Evolutionary conservation across 208 protist genomes (phyloP), one percentile per base, ranked within the genome.

Genomic region (Leishmania arabica): DNA sequence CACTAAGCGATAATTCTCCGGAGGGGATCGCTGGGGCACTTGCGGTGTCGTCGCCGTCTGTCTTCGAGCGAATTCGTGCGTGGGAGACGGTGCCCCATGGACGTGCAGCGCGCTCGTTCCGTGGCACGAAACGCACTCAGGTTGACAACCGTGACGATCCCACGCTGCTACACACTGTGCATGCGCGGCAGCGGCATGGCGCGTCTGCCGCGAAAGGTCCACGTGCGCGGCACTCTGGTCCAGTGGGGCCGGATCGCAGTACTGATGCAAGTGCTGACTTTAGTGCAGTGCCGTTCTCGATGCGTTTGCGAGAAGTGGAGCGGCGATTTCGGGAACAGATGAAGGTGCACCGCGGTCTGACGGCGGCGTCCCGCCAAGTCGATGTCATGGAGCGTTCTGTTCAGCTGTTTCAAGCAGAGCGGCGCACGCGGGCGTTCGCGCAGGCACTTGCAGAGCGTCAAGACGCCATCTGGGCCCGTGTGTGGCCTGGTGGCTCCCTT

Each of bases 321-420:
- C 81, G 82, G 51, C 89, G 90, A 19, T 92, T 95, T 77, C 65
- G 72, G 3, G 90, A 93, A 69, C 92, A 95, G 70, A 88, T 95
- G 81, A 79, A 86, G n/a, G 85, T 95, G 21, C 89, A 93, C 76
- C 88, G 89, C 21, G 89, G 75, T 1, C 77, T 95, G 56, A 87
- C 83, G 1, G 45, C 75, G 4, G 86, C 90, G 8, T 71, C 86
- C 49, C 77, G 69, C 34, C 81, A 90, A 51, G 42, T 93, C 17
- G 75, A 88, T 68, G 19, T 73, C 11, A 45, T 92, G 17, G n/a
- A 83, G 40, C 45, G 47, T 42, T 79, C 91, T 21, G 82, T 89
- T 51, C 77, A 81, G 37, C 62, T 66, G 37, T 72, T 89, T 40
- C 87, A 76, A 21, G 71, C 84, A n/a, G 87, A 95, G 79, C 83